Conservation (phyloP, 345 rosid genomes). For the Fremontodendron californicum region DNA sequence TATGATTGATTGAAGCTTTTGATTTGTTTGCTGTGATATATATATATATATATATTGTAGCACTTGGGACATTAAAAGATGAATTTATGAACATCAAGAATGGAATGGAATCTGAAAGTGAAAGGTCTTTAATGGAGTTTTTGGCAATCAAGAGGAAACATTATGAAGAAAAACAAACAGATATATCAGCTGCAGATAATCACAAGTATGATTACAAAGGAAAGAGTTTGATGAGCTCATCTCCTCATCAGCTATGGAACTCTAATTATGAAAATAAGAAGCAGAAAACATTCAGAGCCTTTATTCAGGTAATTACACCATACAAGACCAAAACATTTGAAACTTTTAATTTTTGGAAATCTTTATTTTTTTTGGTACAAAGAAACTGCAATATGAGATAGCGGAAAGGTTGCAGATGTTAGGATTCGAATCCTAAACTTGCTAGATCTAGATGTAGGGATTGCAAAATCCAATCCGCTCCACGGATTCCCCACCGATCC, state of each 20-base stretch:
- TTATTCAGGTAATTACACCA: not conserved
- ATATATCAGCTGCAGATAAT: not conserved
- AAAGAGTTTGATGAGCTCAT: not conserved
- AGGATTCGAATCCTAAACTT: too few relatives aligned
- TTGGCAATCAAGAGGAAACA: slow-evolving; percentile 4
- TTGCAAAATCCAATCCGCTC: too few relatives aligned
- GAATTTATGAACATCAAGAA: slow-evolving; percentile 16
- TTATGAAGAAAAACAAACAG: not conserved
- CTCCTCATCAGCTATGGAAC: not conserved
- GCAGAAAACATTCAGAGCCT: not conserved
- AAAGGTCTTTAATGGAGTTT: slow-evolving; percentile 3
- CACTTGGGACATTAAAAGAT: slow-evolving; percentile 15
- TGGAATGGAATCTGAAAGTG: slow-evolving; percentile 1
- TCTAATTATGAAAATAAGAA: not conserved
- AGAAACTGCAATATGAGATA: too few relatives aligned
- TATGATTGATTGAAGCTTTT: not conserved
- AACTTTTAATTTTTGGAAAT: not conserved
- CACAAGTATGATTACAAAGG: not conserved
- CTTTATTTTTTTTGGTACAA: too few relatives aligned
- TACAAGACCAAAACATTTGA: not conserved
- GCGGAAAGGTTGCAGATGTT: too few relatives aligned
- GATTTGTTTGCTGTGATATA: not conserved
- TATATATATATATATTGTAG: slow-evolving; percentile 6
- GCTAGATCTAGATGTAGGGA: too few relatives aligned
- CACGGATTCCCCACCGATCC: too few relatives aligned